Evolutionary conservation across 1,284 basidiomycete species (phyloP).

Genomic region (Pseudozyma sp.): DNA sequence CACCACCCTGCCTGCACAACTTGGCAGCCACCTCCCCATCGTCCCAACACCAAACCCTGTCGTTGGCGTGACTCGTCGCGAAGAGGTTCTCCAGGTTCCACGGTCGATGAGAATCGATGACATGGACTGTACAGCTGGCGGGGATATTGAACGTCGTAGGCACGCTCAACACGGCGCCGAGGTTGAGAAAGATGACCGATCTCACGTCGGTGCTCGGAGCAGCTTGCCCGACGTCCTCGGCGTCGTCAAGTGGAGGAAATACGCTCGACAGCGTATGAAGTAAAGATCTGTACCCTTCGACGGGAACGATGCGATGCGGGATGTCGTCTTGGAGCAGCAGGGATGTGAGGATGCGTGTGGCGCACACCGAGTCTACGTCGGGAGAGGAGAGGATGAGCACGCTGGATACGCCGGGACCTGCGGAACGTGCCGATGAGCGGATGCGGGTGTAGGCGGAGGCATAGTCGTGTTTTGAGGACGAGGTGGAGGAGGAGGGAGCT

Average conservation of each 20-base stretch:
- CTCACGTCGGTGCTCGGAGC: slow-evolving; percentile 76
- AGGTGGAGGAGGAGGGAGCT: slow-evolving; percentile 13
- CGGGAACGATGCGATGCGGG: slow-evolving; percentile 88
- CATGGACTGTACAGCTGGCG: slow-evolving; percentile 76
- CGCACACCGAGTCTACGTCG: slow-evolving; percentile 90
- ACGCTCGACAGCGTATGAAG: slow-evolving; percentile 36
- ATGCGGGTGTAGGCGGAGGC: slow-evolving; percentile 61
- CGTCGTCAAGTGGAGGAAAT: slow-evolving; percentile 29
- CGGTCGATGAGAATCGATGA: slow-evolving; percentile 93
- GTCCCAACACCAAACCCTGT: slow-evolving; percentile 64
- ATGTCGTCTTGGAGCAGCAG: slow-evolving; percentile 94
- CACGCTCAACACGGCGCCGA: slow-evolving; percentile 88
- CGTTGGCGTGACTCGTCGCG: slow-evolving; percentile 72
- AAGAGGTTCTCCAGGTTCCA: slow-evolving; percentile 91
- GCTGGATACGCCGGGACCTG: slow-evolving; percentile 46
- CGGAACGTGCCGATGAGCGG: slow-evolving; percentile 34
- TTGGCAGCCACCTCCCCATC: slow-evolving; percentile 61
- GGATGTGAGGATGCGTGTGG: slow-evolving; percentile 86
- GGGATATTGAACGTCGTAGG: slow-evolving; percentile 70
- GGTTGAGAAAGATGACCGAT: slow-evolving; percentile 89
- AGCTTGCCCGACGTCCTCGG: slow-evolving; percentile 2
- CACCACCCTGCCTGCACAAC: slow-evolving; percentile 33
- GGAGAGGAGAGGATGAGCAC: slow-evolving; percentile 87
- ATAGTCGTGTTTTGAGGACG: slow-evolving; percentile 49
- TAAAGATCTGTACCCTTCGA: slow-evolving; percentile 77